Evolutionary conservation across 2,329 filamentous ascomycete species (phyloP).

Genomic region (Trichoderma cornu-damae): DNA sequence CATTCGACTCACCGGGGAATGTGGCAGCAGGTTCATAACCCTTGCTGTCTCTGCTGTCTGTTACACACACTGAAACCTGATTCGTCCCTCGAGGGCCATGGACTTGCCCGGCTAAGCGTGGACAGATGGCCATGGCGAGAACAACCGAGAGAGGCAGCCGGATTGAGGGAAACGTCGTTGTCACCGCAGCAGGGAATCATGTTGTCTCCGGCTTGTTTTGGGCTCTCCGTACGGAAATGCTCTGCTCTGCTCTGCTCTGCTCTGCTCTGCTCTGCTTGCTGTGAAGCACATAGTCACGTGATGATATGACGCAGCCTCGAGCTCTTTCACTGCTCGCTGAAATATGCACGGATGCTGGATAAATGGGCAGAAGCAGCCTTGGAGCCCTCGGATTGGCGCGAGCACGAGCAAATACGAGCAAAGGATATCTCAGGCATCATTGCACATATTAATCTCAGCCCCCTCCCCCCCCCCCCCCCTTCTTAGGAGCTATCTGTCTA

Average conservation of each 20-base stretch:
- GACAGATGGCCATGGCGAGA: background rate
- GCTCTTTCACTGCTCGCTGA: background rate
- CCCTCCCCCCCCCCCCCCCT: too few species aligned
- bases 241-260: too few species aligned
- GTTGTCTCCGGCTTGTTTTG: background rate
- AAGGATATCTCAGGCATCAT: background rate
- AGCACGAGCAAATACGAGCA: background rate
- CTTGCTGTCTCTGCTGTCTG: conserved; percentile 4
- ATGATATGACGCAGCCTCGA: background rate
- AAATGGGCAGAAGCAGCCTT: background rate
- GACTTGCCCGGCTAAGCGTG: background rate
- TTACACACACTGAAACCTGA: background rate
- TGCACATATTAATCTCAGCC: background rate
- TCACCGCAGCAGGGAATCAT: too few species aligned
- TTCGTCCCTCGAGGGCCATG: background rate
- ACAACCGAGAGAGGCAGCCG: too few species aligned
- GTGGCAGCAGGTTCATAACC: background rate
- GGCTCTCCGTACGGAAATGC: background rate
- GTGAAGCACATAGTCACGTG: background rate
- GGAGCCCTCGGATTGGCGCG: background rate
- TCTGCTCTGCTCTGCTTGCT: background rate
- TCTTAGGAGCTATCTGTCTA: background rate
- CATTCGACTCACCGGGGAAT: background rate
- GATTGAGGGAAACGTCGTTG: too few species aligned
- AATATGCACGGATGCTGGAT: background rate